Evolutionary conservation across 1,139 yeast species (phyloP).

Genomic region (Suhomyces maxii): DNA sequence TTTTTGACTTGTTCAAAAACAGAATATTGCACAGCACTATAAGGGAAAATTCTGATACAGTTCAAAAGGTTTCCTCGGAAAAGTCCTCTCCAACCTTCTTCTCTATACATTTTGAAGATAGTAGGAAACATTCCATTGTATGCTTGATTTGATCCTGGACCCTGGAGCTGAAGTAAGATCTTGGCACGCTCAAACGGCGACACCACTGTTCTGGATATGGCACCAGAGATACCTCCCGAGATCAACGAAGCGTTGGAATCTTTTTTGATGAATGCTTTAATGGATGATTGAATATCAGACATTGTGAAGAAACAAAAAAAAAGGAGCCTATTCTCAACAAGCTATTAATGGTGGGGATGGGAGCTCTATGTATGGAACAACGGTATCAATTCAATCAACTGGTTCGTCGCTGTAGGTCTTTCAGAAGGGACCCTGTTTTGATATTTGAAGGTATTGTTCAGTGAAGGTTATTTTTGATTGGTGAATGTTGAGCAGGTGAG

Average conservation of each 20-base stretch:
- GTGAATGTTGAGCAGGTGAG: too few relatives aligned
- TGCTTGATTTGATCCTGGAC: conserved; percentile 61
- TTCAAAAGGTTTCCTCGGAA: conserved; percentile 90
- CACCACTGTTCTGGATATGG: conserved; percentile 87
- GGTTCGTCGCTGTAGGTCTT: too few relatives aligned
- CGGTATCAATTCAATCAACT: too few relatives aligned
- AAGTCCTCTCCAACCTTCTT: conserved; percentile 87
- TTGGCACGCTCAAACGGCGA: conserved; percentile 96
- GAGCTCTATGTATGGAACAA: too few relatives aligned
- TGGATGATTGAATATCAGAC: neutral
- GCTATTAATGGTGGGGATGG: too few relatives aligned
- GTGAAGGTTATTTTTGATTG: too few relatives aligned
- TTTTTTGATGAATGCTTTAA: conserved; percentile 38
- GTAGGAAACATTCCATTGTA: conserved; percentile 78
- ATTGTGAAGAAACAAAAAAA: neutral
- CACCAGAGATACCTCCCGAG: conserved; percentile 76
- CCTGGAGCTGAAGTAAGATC: conserved; percentile 87
- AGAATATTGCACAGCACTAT: conserved; percentile 91
- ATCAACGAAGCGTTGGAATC: conserved; percentile 63
- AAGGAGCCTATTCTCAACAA: too few relatives aligned
- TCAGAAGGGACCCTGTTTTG: too few relatives aligned
- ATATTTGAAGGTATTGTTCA: too few relatives aligned
- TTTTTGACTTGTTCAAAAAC: conserved; percentile 75
- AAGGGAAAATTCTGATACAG: conserved; percentile 88
- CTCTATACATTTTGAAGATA: conserved; percentile 73